Conservation (phyloP, 2,329 filamentous ascomycete species). For the Fusarium xylarioides region DNA sequence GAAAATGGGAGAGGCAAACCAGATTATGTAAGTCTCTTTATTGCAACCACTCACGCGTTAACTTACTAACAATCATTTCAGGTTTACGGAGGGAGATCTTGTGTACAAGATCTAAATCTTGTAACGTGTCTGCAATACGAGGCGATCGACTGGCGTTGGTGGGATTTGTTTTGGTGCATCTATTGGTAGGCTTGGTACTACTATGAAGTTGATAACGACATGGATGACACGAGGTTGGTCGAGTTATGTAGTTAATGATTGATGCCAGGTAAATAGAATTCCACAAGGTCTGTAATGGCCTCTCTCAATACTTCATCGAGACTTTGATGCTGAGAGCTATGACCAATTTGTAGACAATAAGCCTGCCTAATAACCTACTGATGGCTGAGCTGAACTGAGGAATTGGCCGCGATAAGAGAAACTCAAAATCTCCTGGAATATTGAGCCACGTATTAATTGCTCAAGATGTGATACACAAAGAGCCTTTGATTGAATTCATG, state of each 20-base stretch:
- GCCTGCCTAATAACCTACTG: neutral
- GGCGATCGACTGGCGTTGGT: constrained; percentile 13
- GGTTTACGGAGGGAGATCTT: constrained; percentile 69
- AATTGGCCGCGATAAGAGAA: neutral
- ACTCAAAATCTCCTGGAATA: neutral
- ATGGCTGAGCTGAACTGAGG: neutral
- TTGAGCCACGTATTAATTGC: neutral
- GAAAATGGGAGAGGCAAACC: constrained; percentile 82
- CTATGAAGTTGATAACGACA: constrained; percentile 9
- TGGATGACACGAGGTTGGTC: neutral
- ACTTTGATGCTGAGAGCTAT: neutral
- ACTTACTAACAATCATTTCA: constrained; percentile 44
- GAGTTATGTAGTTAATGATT: constrained; percentile 14
- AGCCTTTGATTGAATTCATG: too few relatives aligned
- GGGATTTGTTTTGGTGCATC: neutral
- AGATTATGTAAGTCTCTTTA: constrained; percentile 81
- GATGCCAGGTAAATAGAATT: constrained; percentile 1
- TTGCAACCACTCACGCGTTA: neutral
- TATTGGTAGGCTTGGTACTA: neutral
- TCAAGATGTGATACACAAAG: neutral
- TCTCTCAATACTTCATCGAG: neutral
- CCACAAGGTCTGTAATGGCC: neutral
- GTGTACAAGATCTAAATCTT: constrained; percentile 73
- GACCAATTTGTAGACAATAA: neutral
- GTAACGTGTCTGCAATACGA: neutral